phyloP scores from a whole-genome alignment of 2,329 filamentous ascomycete species.

The Teratosphaeria destructans region DNA sequence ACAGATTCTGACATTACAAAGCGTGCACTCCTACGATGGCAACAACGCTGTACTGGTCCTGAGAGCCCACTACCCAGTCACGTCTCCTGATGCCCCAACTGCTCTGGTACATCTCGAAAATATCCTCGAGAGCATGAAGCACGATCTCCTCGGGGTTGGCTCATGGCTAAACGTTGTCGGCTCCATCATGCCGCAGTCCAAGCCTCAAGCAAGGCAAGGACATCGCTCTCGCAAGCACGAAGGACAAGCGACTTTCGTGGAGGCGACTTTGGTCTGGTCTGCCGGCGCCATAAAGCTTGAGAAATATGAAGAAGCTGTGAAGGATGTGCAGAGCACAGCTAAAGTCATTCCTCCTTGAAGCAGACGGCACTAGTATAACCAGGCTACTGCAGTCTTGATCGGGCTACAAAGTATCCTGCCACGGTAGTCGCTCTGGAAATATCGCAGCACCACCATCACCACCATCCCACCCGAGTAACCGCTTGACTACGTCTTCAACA shows the following conservation, averaged over 20 bases:
- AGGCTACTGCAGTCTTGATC: neutral
- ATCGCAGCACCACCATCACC: constrained; percentile 18
- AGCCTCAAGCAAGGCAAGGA: neutral
- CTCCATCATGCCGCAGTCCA: constrained; percentile 38
- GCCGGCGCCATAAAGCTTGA: constrained; percentile 62
- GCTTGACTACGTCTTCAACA: constrained; percentile 13
- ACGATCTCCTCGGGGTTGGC: constrained; percentile 58
- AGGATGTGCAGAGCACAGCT: constrained; percentile 4
- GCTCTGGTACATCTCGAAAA: constrained; percentile 62
- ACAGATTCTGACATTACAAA: constrained; percentile 22
- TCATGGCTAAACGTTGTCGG: constrained; percentile 85
- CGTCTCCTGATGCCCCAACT: constrained; percentile 25
- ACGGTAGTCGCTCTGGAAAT: constrained; percentile 17
- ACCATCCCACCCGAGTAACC: constrained; percentile 19
- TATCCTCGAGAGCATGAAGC: constrained; percentile 54
- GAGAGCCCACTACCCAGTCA: constrained; percentile 52
- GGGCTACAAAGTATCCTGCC: constrained; percentile 6
- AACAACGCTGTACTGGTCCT: constrained; percentile 53
- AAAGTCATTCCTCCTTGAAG: neutral
- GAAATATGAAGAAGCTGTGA: constrained; percentile 56
- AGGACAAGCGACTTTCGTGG: constrained; percentile 37
- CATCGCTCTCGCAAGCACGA: neutral
- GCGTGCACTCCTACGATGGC: constrained; percentile 49
- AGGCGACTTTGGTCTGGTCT: constrained; percentile 69
- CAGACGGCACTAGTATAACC: neutral